Percentiles rank a stretch among this genome's conserved stretches.
phyloP scores from a whole-genome alignment of 352 stramenopile species.

The Pythium angustatum region DNA sequence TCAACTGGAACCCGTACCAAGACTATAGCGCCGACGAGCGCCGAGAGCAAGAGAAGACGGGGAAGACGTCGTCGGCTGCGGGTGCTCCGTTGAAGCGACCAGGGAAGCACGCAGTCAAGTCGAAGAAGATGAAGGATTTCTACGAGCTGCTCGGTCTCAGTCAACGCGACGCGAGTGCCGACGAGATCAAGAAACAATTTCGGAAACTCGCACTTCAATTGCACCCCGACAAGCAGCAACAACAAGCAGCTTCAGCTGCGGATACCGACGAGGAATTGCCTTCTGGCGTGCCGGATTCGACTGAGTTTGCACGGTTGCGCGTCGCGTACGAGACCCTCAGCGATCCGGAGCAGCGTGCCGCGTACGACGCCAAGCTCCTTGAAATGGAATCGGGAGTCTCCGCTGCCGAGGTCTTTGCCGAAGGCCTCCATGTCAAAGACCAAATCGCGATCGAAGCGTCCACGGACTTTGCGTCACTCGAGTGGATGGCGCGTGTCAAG shows the following conservation, averaged over 20 bases:
- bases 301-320: constrained; percentile 62
- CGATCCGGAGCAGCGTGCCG: constrained; percentile 47
- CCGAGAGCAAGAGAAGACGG: constrained; percentile 19
- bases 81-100: constrained; percentile 21
- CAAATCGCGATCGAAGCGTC: constrained; percentile 69
- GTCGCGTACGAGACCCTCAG: constrained; percentile 79
- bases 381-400: constrained; percentile 18
- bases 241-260: constrained; percentile 2
- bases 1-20: constrained; percentile 81
- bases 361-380: constrained; percentile 59
- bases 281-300: constrained; percentile 27
- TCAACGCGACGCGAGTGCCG: constrained; percentile 28
- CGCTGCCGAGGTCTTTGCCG: constrained; percentile 9
- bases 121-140: constrained; percentile 53
- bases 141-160: constrained; percentile 61
- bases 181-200: constrained; percentile 71
- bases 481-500: constrained; percentile 83
- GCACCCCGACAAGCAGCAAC: constrained; percentile 72
- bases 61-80: neutral
- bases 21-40: constrained; percentile 36
- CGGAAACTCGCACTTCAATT: constrained; percentile 58
- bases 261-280: constrained; percentile 17
- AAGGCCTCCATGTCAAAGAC: constrained; percentile 46
- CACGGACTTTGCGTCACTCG: constrained; percentile 74
- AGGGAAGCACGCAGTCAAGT: constrained; percentile 5